Base-by-base conservation (phyloP, 2,329 filamentous ascomycete species). In the Fusarium torreyae region DNA sequence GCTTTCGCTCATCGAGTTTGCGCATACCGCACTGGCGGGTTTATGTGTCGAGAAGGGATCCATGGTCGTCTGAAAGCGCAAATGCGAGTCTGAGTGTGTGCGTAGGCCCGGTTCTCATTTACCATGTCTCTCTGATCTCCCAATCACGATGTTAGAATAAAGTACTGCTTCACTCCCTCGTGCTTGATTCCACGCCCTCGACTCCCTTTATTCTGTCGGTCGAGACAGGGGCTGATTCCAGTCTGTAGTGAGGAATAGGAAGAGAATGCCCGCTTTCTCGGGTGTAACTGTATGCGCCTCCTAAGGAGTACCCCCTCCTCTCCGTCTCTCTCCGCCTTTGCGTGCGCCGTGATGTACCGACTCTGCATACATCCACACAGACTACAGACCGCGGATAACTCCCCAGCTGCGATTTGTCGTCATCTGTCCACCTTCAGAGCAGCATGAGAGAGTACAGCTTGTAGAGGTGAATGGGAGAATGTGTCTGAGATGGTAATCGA, bases 31-130 rank as follows among this genome's bases (percentile, higher is more conserved):
- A 62, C 56, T 65, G 64, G 61, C 71, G 69, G 71, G 61, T 64
- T 69, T 70, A 62, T 67, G 52, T 63, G 62, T 49, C 49, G 57
- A 60, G 48, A 49, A 33, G 42, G 56, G 61, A 54, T 65, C 34
- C 60, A 53, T 53, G 45, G 53, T 48, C 36, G 50, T 49, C 43
- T 63, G 57, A 59, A 50, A 53, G 54, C 67, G 68, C 67, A 70
- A 58, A 70, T 70, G 67, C 68, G 58, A 70, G 68, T 65, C 53
- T 70, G 63, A 70, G 63, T 74, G 66, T 73, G 71, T 73, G 69
- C 61, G 69, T 63, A 64, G 66, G 67, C 63, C 63, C 71, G 66
- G 55, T 73, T 74, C 60, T 67, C 66, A 70, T 74, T 69, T 73
- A 66, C 61, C 54, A 56, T 59, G 63, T 72, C 57, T 72, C 57